Evolutionary conservation across 306 rosid genomes (phyloP), one percentile per base, ranked within the genome.

Genomic region (Trichosanthes cucumerina): DNA sequence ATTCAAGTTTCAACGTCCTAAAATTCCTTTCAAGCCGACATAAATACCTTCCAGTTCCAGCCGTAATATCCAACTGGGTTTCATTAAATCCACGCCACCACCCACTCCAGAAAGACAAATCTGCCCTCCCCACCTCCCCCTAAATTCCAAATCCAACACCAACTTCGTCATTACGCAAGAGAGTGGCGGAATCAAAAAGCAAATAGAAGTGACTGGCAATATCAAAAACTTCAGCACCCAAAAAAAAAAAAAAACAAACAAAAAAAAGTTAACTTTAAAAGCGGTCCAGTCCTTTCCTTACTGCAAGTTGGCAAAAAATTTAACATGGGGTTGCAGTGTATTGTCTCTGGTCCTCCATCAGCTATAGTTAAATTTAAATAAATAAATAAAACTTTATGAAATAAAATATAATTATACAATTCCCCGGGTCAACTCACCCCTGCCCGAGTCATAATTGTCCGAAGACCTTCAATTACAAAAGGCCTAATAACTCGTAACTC

Each of bases 1-100:
- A 43, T 41, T 41, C 53, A 70, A 44, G 49, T 44, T 70, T 70
- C 76, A 70, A 70, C 76, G 56, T 70, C 82, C 85, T 81, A 77
- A 82, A 78, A 84, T 81, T 85, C 80, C 86, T 84, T 74, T 26
- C 62, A 73, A 82, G 75, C 88, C 83, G 90, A 90, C 93, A 87
- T 65, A 78, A 79, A 84, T 84, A 72, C 77, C 80, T 77, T 76
- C 74, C 72, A 63, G 5, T 65, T 36, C 72, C 46, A 78, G 78
- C 60, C 80, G 75, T 43, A 75, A 9, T 77, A 81, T 24, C 36
- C 72, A 36, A 53, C 54, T 53, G 81, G n/a, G 33, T 63, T 63
- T 44, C 26, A 57, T 26, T 77, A 28, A 28, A 26, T 64, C 71
- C 46, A 34, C n/a, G 10, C 44, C 44, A 16, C 68, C 39, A 16